A percentile compares a stretch with the other conserved stretches of the same genome.
Evolutionary conservation across 306 rosid genomes (phyloP).

Genomic region (Luffa acutangula): DNA sequence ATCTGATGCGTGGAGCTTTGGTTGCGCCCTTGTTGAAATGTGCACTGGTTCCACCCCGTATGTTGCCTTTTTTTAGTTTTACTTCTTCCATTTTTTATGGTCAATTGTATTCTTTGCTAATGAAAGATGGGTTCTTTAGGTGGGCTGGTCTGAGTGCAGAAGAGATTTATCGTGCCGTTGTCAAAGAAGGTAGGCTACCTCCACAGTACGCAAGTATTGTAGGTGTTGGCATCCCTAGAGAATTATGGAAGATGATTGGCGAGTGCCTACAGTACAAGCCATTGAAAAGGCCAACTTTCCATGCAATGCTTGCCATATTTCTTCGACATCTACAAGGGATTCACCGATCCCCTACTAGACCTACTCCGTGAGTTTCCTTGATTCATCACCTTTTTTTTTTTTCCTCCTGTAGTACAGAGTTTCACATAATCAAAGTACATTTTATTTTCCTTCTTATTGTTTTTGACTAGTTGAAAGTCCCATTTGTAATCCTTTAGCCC

Average conservation of each 20-base stretch:
- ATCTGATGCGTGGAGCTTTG: conserved; percentile 99
- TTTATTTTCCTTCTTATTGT: not conserved
- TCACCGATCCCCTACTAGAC: conserved; percentile 90
- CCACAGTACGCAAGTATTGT: conserved; percentile 98
- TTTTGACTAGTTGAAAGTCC: not conserved
- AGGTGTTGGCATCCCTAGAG: conserved; percentile 98
- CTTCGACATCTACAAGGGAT: conserved; percentile 95
- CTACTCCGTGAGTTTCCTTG: conserved; percentile 56
- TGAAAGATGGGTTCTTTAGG: conserved; percentile 37
- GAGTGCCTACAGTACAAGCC: conserved; percentile 97
- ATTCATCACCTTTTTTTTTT: not conserved
- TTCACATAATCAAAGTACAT: not conserved
- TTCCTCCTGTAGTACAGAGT: not conserved
- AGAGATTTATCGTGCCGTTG: conserved; percentile 81
- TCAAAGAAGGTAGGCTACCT: conserved; percentile 75
- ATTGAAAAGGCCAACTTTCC: conserved; percentile 79
- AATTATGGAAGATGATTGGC: conserved; percentile 98
- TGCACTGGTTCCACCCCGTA: conserved; percentile 99
- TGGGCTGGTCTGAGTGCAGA: conserved; percentile 94
- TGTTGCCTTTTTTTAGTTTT: conserved; percentile 28
- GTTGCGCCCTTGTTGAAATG: conserved; percentile 99
- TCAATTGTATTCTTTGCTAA: conserved; percentile 10
- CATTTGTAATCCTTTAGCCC: not conserved
- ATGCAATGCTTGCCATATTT: conserved; percentile 76
- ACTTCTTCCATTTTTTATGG: not conserved